Base-by-base conservation (phyloP, 768 basidiomycete species). In the Suillus americanus region DNA sequence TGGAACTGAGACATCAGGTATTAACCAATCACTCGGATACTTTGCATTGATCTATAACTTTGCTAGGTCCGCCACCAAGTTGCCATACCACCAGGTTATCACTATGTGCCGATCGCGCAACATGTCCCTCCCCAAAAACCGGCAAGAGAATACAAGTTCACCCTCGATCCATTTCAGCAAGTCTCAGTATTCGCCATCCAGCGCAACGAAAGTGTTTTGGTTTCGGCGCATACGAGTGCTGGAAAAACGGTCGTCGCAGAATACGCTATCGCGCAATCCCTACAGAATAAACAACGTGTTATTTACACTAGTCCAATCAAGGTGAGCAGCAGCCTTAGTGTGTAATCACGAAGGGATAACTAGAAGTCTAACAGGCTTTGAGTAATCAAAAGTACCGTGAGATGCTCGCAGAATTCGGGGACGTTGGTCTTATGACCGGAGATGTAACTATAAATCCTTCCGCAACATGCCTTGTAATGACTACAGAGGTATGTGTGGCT, bases 271-370 rank as follows among this genome's bases (percentile, higher is more conserved):
- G 97, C 97, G 0, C 94, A 95, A 75, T 96, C 93, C 83, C 81
- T 99, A 71, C 89, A 89, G 77, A 89, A 91, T 73, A 95, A 94
- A 73, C 93, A 97, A 79, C 85, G 97, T 76, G 97, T 99, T 70
- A 97, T 99, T 66, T 99, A 99, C 79, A 99, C 97, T 28, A 95
- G 93, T 85, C 97, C 97, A 62, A 99, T 99, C 80, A 99, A 99
- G 87, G 97, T 95, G 78, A 73, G 87, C 83, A 46, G 73, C 68
- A 62, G 60, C 53, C 65, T 67, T 54, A 60, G 67, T 66, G 53
- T 66, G 46, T 46, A 38, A 61, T 65, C 40, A 65, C 64, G 38
- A 50, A 67, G 65, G 57, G 57, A 69, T 55, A 35, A 46, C 48
- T 73, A 69, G 68, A 67, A 35, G 35, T 61, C 68, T 28, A 74